Evolutionary conservation across 176 grass and related monocot genomes (phyloP), one percentile per base, ranked within the genome.

Genomic region (Triticum turgidum): DNA sequence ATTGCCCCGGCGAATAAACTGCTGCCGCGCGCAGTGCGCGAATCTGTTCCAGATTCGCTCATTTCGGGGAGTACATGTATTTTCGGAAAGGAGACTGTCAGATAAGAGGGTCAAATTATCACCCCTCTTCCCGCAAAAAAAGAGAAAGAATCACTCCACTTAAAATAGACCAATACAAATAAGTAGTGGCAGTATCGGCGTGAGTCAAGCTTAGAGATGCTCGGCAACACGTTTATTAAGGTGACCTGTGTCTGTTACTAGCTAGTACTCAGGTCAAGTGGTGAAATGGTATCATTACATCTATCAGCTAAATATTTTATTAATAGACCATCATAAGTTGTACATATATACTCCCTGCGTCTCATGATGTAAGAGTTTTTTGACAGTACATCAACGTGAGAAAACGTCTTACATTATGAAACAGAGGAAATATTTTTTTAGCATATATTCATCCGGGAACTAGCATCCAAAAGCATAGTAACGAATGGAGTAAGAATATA

Each of bases 21-120:
- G 11, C 49, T 70, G 45, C 21, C 38, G 25, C 39, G 35, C 70
- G 21, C 61, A 14, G 69, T 17, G 27, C 30, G 24, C 30, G 65
- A 83, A 83, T 54, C 54, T 73, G 79, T 73, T 78, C 73, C n/a
- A 12, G 49, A 62, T 52, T 82, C 11, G 83, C 22, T 41, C 25
- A 15, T 44, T 20, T 65, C 33, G 7, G 6, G 9, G 14, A 32
- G 18, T 25, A 17, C 63, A 69, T 52, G 18, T 39, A 27, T 77
- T 56, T 86, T 20, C 9, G 38, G 58, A 86, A 82, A 32, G 51
- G 14, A 25, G 41, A 47, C 24, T 41, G 30, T 12, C 69, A 14
- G 37, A 47, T 75, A 75, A 11, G 56, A 10, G 6, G 22, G 82
- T 83, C 21, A 54, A 49, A 59, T 86, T 78, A 75, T 63, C 34